Evolutionary conservation across 2,329 filamentous ascomycete species (phyloP).

Genomic region (Pyrenochaeta sp.): DNA sequence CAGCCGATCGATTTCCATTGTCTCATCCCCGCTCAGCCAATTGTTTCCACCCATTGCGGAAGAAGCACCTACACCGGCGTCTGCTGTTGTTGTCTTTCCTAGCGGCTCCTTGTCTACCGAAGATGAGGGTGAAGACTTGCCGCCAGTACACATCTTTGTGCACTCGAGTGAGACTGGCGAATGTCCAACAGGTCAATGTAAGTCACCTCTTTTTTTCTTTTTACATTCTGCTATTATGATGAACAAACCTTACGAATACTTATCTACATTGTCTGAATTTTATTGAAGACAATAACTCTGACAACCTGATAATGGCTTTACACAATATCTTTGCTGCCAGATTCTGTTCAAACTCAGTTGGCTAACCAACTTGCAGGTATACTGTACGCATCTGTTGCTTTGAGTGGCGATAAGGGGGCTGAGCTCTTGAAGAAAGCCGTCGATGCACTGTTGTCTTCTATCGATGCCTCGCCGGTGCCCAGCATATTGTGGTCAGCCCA

Average conservation of each 20-base stretch:
- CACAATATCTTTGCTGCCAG: conserved; percentile 7
- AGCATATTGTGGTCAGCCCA: conserved; percentile 60
- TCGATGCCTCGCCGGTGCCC: conserved; percentile 45
- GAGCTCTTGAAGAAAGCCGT: conserved; percentile 52
- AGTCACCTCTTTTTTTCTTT: conserved; percentile 57
- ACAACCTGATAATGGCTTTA: conserved; percentile 76
- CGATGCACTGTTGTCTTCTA: conserved; percentile 50
- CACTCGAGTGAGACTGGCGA: conserved; percentile 94
- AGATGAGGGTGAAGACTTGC: conserved; percentile 25
- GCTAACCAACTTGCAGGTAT: conserved; percentile 60
- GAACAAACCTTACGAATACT: conserved; percentile 84
- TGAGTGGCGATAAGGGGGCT: conserved; percentile 45
- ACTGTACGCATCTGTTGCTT: conserved; percentile 61
- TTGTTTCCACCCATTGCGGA: conserved; percentile 78
- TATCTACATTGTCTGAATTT: conserved; percentile 99
- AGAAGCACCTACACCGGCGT: conserved; percentile 76
- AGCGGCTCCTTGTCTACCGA: conserved; percentile 59
- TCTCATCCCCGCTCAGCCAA: conserved; percentile 68
- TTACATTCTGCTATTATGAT: conserved; percentile 73
- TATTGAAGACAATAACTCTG: conserved; percentile 87
- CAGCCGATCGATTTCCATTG: conserved; percentile 71
- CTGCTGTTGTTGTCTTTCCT: conserved; percentile 73
- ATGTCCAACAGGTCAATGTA: conserved; percentile 88
- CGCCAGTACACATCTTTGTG: conserved; percentile 68
- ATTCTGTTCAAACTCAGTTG: conserved; percentile 13